Base-by-base conservation (phyloP, 495 filamentous ascomycete species). In the Antarctomyces pellizariae region DNA sequence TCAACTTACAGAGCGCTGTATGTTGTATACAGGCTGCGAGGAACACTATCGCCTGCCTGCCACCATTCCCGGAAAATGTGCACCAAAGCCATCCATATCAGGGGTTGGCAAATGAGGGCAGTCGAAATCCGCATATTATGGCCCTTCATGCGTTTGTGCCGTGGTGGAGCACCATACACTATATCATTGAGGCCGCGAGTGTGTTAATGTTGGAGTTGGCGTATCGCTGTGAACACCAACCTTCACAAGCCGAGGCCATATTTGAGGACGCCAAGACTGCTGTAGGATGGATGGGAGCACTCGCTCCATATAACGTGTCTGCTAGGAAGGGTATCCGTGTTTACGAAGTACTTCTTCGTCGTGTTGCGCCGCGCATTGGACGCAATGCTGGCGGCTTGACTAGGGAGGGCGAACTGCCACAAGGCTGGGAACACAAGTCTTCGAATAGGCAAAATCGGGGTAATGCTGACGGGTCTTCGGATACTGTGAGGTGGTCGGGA, bases 131-230 rank as follows among this genome's bases (percentile, higher is more conserved):
- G 22, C 29, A 44, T 22, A 30, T 45, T 1, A 24, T 35, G 12
- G 28, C 29, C 1, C 41, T 71, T 2, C 57, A 67, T 36, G 47
- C 47, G 9, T 50, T 54, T 13, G 50, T 53, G 2, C 61, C 64
- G 12, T 75, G 67, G 65, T 75, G 69, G 69, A 62, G 53, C 29
- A 50, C 60, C 4, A 41, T 72, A 1, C 69, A 73, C 40, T 64
- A 65, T 23, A 40, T 73, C 9, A 69, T 67, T 49, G 64, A 70
- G 43, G 60, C 67, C 9, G 50, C 58, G 0, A 57, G 55, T 0
- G 52, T 73, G 1, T 47, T 75, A 3, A 50, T 72, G 18, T 42
- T 69, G 6, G 69, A 73, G 28, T 53, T 67, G 22, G 45, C 59
- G 10, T 64, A 59, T 31, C 41, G 46, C 16, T 49, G 51, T 8